Evolutionary conservation across 495 filamentous ascomycete species (phyloP).

Genomic region (Stereocaulon alpinum): DNA sequence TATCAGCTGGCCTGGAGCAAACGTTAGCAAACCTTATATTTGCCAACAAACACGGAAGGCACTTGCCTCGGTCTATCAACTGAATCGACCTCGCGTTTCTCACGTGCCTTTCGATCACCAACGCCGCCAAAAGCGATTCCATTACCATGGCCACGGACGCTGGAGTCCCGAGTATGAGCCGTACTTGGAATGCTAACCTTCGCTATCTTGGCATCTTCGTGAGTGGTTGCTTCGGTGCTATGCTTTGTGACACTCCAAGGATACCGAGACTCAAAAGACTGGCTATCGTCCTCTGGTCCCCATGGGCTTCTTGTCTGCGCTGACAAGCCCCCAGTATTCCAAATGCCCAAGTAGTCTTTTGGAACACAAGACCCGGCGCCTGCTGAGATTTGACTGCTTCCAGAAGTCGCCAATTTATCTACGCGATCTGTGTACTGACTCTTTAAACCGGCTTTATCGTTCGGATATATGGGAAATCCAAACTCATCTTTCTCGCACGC

Average conservation of each 20-base stretch:
- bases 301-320: conserved; percentile 4
- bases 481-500: neutral
- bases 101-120: neutral
- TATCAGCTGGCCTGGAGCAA: neutral
- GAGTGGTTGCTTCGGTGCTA: neutral
- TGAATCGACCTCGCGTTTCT: conserved; percentile 9
- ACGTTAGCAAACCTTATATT: neutral
- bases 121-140: neutral
- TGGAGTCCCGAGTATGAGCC: neutral
- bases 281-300: conserved; percentile 7
- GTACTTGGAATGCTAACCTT: conserved; percentile 4
- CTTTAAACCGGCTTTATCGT: neutral
- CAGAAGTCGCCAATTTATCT: too few species aligned
- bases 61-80: conserved; percentile 7
- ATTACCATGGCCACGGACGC: neutral
- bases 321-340: neutral
- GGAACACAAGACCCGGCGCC: neutral
- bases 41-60: neutral
- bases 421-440: too few species aligned
- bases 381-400: too few species aligned
- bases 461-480: neutral
- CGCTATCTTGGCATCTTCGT: neutral
- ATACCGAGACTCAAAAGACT: neutral
- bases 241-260: neutral
- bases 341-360: neutral